Evolutionary conservation across 2,329 filamentous ascomycete genomes (phyloP), one percentile per base, ranked within the genome.

Genomic region (Ustilaginoidea virens): DNA sequence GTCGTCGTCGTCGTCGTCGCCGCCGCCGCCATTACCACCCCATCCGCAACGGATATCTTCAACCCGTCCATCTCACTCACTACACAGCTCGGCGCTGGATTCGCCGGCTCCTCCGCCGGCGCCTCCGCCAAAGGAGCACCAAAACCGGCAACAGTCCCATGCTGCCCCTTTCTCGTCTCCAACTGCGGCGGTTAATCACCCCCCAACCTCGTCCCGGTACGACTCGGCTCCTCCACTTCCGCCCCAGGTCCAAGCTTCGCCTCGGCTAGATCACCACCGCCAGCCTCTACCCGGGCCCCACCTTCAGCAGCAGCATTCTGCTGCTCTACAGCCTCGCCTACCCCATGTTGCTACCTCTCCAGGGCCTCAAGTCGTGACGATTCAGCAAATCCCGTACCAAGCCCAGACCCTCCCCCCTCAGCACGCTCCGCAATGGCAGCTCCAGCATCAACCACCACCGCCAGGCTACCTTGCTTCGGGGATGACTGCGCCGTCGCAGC

Each of bases 1-100:
- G n/a, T n/a, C 24, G 19, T 20, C 19, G 7, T 20, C 19, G 13
- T 9, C 14, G n/a, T n/a, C n/a, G n/a, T n/a, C n/a, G n/a, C 72
- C 74, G 27, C 78, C 79, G n/a, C 80, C 80, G 34, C 79, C 80
- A 30, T 60, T 79, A 12, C 80, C 79, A 7, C 70, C 72, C 16
- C 74, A 78, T 42, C 57, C 77, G 33, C 55, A n/a, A n/a, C n/a
- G n/a, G n/a, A n/a, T n/a, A n/a, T n/a, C n/a, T n/a, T n/a, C 60
- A 25, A 52, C 60, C 30, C 53, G 51, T 17, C 52, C 57, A n/a
- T 39, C 46, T 17, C 51, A 46, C 25, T 33, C 42, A 29, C 58
- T 44, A 24, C 33, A 26, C 14, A 28, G 56, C 42, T 37, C 40
- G 26, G 39, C 39, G 5, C 43, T 38, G 27, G 48, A 51, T 25